Evolutionary conservation across 1,139 yeast species (phyloP).

Genomic region (Candida glucosophila): DNA sequence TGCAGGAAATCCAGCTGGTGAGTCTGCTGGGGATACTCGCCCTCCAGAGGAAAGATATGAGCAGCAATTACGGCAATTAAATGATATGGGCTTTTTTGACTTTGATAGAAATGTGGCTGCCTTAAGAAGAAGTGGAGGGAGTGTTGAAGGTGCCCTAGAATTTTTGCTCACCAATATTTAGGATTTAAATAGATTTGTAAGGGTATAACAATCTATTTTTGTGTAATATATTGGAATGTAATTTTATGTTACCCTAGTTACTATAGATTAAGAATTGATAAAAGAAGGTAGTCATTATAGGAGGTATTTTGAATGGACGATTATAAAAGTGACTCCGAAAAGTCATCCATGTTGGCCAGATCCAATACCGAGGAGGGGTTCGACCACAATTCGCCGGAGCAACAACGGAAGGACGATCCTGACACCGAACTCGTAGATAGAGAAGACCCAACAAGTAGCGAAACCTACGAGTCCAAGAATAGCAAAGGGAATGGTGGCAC

Average conservation of each 20-base stretch:
- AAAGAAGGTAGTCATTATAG: no score
- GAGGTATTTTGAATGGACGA: no score
- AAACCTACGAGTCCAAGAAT: no score
- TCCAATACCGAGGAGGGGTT: no score
- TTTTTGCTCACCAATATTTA: constrained; percentile 45
- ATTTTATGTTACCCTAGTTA: constrained; percentile 3
- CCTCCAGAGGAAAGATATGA: constrained; percentile 97
- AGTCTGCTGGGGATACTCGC: constrained; percentile 58
- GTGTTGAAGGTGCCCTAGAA: constrained; percentile 95
- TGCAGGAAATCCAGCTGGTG: constrained; percentile 17
- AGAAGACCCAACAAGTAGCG: no score
- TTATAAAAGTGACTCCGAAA: no score
- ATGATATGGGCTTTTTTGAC: constrained; percentile 94
- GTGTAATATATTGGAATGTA: constrained; percentile 1
- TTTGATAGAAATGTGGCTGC: constrained; percentile 90
- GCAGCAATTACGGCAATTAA: constrained; percentile 81
- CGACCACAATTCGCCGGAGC: no score
- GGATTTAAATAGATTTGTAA: background rate
- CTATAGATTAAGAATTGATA: no score
- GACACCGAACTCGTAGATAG: no score
- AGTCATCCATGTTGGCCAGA: no score
- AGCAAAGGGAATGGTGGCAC: no score
- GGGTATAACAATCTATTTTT: background rate
- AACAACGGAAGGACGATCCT: no score
- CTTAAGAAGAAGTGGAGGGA: constrained; percentile 89